phyloP scores from a whole-genome alignment of 2,329 filamentous ascomycete genomes.

The Calonectria multiphialidica region DNA sequence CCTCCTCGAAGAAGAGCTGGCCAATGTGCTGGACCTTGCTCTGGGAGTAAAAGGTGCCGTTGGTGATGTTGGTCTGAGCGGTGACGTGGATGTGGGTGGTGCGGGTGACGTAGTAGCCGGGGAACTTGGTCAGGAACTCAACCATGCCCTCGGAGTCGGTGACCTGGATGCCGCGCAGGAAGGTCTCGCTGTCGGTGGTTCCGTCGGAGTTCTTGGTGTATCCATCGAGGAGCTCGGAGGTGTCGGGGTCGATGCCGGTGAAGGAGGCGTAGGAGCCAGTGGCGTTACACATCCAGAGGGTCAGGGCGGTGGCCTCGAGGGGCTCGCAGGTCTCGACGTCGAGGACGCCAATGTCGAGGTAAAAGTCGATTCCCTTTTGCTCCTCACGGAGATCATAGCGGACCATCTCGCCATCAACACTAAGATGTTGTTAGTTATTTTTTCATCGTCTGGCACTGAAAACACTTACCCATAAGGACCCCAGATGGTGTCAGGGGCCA shows the following conservation, averaged over 20 bases:
- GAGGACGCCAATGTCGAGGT: slow-evolving; percentile 23
- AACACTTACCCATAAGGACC: slow-evolving; percentile 7
- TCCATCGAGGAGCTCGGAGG: slow-evolving; percentile 9
- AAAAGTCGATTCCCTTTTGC: slow-evolving; percentile 27
- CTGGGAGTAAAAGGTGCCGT: slow-evolving; percentile 20
- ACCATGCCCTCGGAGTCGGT: slow-evolving; percentile 23
- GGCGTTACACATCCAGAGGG: slow-evolving; percentile 25
- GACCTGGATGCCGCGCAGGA: slow-evolving; percentile 23
- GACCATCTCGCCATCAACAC: slow-evolving; percentile 21
- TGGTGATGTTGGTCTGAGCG: slow-evolving; percentile 23
- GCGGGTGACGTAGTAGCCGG: slow-evolving; percentile 25
- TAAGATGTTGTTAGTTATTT: background rate
- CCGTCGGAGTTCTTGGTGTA: slow-evolving; percentile 13
- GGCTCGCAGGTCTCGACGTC: slow-evolving; percentile 26
- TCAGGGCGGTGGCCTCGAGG: slow-evolving; percentile 13
- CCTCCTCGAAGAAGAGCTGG: slow-evolving; percentile 23
- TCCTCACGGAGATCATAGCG: slow-evolving; percentile 20
- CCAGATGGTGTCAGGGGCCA: slow-evolving; percentile 22
- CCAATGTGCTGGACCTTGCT: slow-evolving; percentile 21
- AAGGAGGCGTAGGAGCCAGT: slow-evolving; percentile 25
- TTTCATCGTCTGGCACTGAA: no score
- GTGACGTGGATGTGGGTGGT: slow-evolving; percentile 27
- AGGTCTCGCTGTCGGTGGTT: slow-evolving; percentile 19
- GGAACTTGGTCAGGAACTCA: slow-evolving; percentile 25
- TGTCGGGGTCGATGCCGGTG: slow-evolving; percentile 22